Base-by-base conservation (phyloP, 2,329 filamentous ascomycete species). In the Cucurbitaria berberidis region DNA sequence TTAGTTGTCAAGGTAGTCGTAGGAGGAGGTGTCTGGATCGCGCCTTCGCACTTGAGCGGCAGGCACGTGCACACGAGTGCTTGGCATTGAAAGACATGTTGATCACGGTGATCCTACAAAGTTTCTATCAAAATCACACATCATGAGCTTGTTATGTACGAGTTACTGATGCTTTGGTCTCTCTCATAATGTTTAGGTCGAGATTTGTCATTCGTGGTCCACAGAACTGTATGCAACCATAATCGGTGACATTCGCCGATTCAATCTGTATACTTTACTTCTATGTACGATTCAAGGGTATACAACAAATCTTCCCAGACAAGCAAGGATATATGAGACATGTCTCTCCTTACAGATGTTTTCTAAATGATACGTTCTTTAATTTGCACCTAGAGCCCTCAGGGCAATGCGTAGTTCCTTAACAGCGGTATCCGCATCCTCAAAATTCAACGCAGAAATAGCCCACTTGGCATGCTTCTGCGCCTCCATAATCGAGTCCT, bases 391-490 rank as follows among this genome's bases (percentile, higher is more conserved):
- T 43, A 97, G 77, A 16, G 81, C 77, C 50, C 84, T 80, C 57
- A 99, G 77, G 3, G 95, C 95, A 53, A 85, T 86, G 46, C 85
- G 85, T 57, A 99, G 74, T 70, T 99, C 93, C 67, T 88, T 87
- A 4, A 98, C 87, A 0, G 95, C 95, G 0, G 95, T 99, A 1
- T 88, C 82, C 1, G 96, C 89, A 72, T 99, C 95, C 64, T 99
- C 95, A 75, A 99, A 99, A 67, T 97, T 96, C 42, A 99, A 78
- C 0, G 95, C 95, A 10, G 93, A 97, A 36, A 98, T 96, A 0
- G 95, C 95, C 91, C 91, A 99, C 67, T 91, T 92, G 2, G 93
- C 93, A 77, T 98, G 95, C 73, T 98, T 99, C 74, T 96, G 92
- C 4, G 95, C 93, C 64, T 87, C 84, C 30, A 85, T 80, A 30